Base-by-base conservation (phyloP, 2,329 filamentous ascomycete species). In the Paecilomyces niveus region DNA sequence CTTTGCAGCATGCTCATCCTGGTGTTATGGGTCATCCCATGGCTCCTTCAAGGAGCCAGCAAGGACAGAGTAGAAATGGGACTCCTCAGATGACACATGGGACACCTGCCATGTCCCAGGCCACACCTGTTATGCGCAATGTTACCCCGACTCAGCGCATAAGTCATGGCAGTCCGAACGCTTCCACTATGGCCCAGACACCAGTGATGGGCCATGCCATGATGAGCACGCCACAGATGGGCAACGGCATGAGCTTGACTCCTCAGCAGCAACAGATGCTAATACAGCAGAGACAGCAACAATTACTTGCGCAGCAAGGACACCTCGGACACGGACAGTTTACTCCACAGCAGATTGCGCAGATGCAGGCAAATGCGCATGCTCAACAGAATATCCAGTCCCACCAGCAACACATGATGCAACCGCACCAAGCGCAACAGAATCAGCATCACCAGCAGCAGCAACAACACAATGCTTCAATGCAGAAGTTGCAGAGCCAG, bases 21-120 rank as follows among this genome's bases (percentile, higher is more conserved):
- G 74, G 70, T 57, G 70, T 77, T 15, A 76, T 77, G 69, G 68
- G 72, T 59, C 74, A 76, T 59, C 71, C 74, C 7, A 80, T 80
- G 78, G 74, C 70, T 18, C 67, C 76, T 49, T 75, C 71, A 11
- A 69, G 74, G 55, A 79, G 77, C 59, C 75, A 78, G 54, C 76
- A 78, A 68, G 76, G 76, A 31, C 74, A 72, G 21, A 80, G 77
- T 59, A 74, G 76, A 57, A 73, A 80, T 58, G 77, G 78, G 10
- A 80, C 78, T 18, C 78, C 78, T 3, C 76, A 79, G 60, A 76
- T 80, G 69, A 68, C 72, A 7, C 75, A 79, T 54, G 74, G 76
- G 49, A 80, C 77, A 2, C 77, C 77, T 9, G 74, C 74, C 22
- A 74, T 77, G 69, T 73, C 73, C 21, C 77, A 80, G 58, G 74